Evolutionary conservation across 352 stramenopile species (phyloP).

Genomic region (Phytophthora capsici): DNA sequence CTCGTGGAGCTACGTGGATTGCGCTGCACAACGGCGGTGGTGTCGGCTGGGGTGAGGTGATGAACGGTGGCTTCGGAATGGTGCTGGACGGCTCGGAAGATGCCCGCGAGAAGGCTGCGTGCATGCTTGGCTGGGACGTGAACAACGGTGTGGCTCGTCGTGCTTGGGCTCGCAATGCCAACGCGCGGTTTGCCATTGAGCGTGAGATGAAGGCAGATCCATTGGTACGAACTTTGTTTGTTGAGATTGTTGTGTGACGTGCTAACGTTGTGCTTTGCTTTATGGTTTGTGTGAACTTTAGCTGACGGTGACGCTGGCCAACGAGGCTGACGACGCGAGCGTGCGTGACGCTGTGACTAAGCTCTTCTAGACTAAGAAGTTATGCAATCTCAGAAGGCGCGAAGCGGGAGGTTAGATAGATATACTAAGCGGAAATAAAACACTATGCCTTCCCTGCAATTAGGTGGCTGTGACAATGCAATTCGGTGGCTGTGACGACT

Average conservation of each 20-base stretch:
- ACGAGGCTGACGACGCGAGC: slow-evolving; percentile 46
- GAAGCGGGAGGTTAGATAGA: not conserved
- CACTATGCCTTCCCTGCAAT: not conserved
- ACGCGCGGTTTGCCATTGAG: slow-evolving; percentile 82
- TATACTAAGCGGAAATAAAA: slow-evolving; percentile 27
- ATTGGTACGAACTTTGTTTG: slow-evolving; percentile 44
- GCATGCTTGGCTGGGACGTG: slow-evolving; percentile 90
- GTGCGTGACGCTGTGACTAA: slow-evolving; percentile 56
- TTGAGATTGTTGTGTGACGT: not conserved
- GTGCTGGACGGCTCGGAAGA: slow-evolving; percentile 83
- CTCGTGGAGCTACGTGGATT: slow-evolving; percentile 87
- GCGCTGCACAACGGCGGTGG: slow-evolving; percentile 91
- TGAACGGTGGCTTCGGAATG: slow-evolving; percentile 90
- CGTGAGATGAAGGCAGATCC: slow-evolving; percentile 85
- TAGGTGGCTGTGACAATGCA: too few species aligned
- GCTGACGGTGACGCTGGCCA: slow-evolving; percentile 65
- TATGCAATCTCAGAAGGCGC: slow-evolving; percentile 1
- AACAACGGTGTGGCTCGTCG: slow-evolving; percentile 88
- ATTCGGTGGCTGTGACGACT: too few species aligned
- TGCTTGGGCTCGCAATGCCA: slow-evolving; percentile 87
- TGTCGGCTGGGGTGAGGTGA: slow-evolving; percentile 89
- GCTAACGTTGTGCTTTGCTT: slow-evolving; percentile 18
- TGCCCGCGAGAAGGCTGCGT: slow-evolving; percentile 62
- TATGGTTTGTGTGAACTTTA: slow-evolving; percentile 23
- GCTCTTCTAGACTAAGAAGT: slow-evolving; percentile 39